Percentiles rank a stretch among this genome's conserved stretches.
Evolutionary conservation across 371 early-diverging fungal genomes (phyloP).

Genomic region (Mortierella sp.): DNA sequence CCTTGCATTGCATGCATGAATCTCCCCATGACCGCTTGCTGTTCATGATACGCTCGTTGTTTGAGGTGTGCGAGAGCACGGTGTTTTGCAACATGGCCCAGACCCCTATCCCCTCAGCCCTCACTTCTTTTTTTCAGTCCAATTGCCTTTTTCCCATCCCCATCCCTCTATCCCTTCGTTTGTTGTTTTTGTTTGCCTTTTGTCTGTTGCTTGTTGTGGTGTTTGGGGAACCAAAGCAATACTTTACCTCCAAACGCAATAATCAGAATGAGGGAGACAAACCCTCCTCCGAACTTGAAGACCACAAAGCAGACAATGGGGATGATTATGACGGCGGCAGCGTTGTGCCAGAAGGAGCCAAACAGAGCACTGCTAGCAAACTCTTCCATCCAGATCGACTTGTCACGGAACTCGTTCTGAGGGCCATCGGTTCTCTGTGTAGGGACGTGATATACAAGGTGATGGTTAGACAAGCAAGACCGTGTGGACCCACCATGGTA

Average conservation of each 20-base stretch:
- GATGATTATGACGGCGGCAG: slow-evolving; percentile 32
- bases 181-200: not conserved
- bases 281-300: slow-evolving; percentile 56
- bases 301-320: slow-evolving; percentile 40
- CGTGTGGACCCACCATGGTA: not conserved
- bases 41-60: not conserved
- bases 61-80: not conserved
- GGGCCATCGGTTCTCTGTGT: slow-evolving; percentile 36
- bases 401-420: slow-evolving; percentile 53
- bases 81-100: not conserved
- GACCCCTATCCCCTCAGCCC: not conserved
- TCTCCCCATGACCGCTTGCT: not conserved
- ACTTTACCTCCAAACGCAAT: slow-evolving; percentile 52
- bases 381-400: slow-evolving; percentile 57
- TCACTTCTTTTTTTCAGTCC: too few relatives aligned
- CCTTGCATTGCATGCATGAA: slow-evolving; percentile 7
- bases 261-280: slow-evolving; percentile 49
- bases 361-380: slow-evolving; percentile 55
- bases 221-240: not conserved
- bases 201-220: not conserved
- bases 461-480: not conserved
- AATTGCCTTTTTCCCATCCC: not conserved
- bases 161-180: not conserved
- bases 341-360: slow-evolving; percentile 55
- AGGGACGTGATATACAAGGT: not conserved